Evolutionary conservation across 129 eudicot genomes (phyloP).

Genomic region (Arctium minus): DNA sequence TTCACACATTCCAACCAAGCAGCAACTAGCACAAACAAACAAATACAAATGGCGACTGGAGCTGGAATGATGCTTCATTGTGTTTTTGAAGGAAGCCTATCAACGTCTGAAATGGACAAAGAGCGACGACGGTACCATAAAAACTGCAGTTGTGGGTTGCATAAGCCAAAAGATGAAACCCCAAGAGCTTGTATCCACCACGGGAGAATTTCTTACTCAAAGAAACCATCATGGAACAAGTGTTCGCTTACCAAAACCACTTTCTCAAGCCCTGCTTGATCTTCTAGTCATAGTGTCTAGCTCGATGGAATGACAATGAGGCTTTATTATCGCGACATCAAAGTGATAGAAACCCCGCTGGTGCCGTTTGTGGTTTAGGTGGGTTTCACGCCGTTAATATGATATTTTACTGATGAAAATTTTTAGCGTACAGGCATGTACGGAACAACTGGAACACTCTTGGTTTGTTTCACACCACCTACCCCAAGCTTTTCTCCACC

Average conservation of each 20-base stretch:
- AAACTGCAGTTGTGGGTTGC: constrained; percentile 10
- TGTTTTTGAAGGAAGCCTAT: constrained; percentile 5
- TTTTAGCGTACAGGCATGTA: background rate
- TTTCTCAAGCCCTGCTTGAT: constrained; percentile 10
- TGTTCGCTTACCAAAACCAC: constrained; percentile 12
- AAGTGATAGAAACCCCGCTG: background rate
- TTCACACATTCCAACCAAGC: background rate
- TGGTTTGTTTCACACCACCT: background rate
- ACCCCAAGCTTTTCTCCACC: background rate
- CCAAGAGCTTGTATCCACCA: constrained; percentile 1
- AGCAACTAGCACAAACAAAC: background rate
- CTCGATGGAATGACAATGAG: background rate
- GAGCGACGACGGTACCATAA: constrained; percentile 1
- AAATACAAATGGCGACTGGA: background rate
- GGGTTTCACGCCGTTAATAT: background rate
- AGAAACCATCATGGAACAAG: constrained; percentile 1
- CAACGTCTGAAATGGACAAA: background rate
- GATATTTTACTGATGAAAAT: background rate
- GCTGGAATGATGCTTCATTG: background rate
- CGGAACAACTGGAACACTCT: background rate
- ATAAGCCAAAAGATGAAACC: background rate
- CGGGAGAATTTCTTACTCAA: constrained; percentile 27
- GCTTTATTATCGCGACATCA: background rate
- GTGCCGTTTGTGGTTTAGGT: background rate
- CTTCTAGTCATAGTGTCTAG: constrained; percentile 1